Evolutionary conservation across 2,329 filamentous ascomycete species (phyloP), one percentile per base, ranked within the genome.

Genomic region (Coniochaeta pulveracea): DNA sequence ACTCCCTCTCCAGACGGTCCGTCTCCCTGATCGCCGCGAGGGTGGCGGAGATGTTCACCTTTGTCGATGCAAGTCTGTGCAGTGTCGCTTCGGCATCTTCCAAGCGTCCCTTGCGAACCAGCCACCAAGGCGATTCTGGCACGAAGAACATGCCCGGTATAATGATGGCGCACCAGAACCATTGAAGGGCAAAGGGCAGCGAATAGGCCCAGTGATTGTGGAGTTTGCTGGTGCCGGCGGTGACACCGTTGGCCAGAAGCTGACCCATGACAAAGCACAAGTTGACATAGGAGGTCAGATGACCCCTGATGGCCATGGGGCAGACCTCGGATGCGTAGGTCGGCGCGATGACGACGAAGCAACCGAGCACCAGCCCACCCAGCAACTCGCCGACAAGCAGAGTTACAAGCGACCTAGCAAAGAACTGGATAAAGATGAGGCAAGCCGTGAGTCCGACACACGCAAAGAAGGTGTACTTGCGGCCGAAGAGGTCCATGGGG

Each of bases 381-480:
- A 80, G 57, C 3, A 80, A 55, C 56, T 79, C 72, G 18, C 72
- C 70, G 3, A 69, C 69, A n/a, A 76, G 63, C 3, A 79, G 57
- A 10, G 68, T 64, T 6, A 60, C 45, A 10, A 76, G 57, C 1
- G 64, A 68, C 3, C 64, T 61, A 10, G 72, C 70, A 43, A 76
- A 78, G 56, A 77, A 76, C 41, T 76, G 71, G 35, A 77, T 65
- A 47, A 76, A 77, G 37, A 78, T 64, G 25, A 76, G 64, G 2
- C 54, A 60, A 10, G 62, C 60, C 3, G 66, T 69, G 38, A 65
- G 46, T 8, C 50, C 36, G 16, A 66, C 57, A 40, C 63, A 68
- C 4, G 47, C 46, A 35, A 55, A 60, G 25, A 66, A 61, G 0
- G 64, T 66, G 45, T 47, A 47, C 38, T 59, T 63, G 19, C 63